A percentile compares a stretch with the other conserved stretches of the same genome.
These are phyloP conservation scores for Lablab purpureus DNA, from an alignment of 306 rosid genomes.

Conservation along the genomic window DNA sequence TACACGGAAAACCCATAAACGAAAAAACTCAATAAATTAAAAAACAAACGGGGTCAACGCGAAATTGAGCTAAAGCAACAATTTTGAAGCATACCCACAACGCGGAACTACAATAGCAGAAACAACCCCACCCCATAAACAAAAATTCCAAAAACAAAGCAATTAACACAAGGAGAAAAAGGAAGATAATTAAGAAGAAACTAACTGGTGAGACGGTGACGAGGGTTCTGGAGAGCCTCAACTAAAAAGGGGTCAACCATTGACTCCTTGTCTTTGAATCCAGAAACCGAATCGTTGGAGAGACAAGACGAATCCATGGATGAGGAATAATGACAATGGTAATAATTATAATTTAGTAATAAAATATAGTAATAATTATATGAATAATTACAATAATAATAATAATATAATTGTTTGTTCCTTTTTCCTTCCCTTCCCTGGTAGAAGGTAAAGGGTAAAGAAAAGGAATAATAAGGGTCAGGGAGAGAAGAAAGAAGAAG, in stretches of 20 bases:
- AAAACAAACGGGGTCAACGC: neutral
- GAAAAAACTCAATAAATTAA: neutral
- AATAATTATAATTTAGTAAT: neutral
- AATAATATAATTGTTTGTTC: neutral
- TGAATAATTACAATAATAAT: neutral
- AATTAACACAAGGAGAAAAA: neutral
- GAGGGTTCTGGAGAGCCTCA: slow-evolving; percentile 94
- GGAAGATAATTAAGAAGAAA: neutral
- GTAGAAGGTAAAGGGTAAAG: slow-evolving; percentile 23
- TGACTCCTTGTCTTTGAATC: slow-evolving; percentile 64
- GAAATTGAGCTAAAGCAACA: slow-evolving; percentile 33
- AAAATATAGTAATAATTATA: neutral
- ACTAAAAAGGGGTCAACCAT: slow-evolving; percentile 91
- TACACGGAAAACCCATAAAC: slow-evolving; percentile 33
- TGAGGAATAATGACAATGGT: neutral
- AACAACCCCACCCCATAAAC: neutral
- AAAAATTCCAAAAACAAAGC: neutral
- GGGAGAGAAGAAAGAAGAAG: slow-evolving; percentile 41
- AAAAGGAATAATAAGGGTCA: slow-evolving; percentile 48
- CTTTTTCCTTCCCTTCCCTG: slow-evolving; percentile 37
- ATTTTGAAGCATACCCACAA: slow-evolving; percentile 35
- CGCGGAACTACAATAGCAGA: slow-evolving; percentile 1
- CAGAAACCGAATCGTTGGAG: slow-evolving; percentile 52
- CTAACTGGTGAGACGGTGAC: slow-evolving; percentile 87
- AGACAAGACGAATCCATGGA: slow-evolving; percentile 61